Evolutionary conservation across 2,329 filamentous ascomycete genomes (phyloP).

Genomic region (Arthrobotrys musiformis): DNA sequence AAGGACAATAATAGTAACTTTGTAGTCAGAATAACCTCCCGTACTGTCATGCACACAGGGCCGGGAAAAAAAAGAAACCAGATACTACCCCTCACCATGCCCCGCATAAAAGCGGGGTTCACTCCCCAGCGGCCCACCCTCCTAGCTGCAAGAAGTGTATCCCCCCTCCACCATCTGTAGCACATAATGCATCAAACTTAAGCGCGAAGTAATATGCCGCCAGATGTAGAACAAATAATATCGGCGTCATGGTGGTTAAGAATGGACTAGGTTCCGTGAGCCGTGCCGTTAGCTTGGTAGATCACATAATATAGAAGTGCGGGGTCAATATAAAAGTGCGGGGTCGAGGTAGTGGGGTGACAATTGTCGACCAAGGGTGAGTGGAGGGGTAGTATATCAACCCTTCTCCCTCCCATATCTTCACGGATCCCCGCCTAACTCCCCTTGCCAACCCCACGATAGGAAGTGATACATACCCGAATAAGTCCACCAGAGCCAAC

Average conservation of each 20-base stretch:
- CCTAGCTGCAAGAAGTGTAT: conserved; percentile 9
- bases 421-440: background rate
- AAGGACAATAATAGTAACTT: no score
- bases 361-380: background rate
- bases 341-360: no score
- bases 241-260: conserved; percentile 18
- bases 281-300: background rate
- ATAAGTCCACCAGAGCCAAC: conserved; percentile 47
- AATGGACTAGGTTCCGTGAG: conserved; percentile 29
- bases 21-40: no score
- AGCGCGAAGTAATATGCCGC: conserved; percentile 36
- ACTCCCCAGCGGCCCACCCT: background rate
- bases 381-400: background rate
- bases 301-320: no score
- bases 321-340: no score
- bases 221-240: conserved; percentile 32
- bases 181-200: conserved; percentile 42
- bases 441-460: background rate
- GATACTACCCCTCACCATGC: background rate
- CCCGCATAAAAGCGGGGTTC: background rate
- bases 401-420: background rate
- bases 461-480: conserved; percentile 25
- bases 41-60: no score
- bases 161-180: conserved; percentile 3
- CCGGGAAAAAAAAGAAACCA: background rate